Evolutionary conservation across 2,329 filamentous ascomycete genomes (phyloP).

Genomic region (Aureobasidium pullulans): DNA sequence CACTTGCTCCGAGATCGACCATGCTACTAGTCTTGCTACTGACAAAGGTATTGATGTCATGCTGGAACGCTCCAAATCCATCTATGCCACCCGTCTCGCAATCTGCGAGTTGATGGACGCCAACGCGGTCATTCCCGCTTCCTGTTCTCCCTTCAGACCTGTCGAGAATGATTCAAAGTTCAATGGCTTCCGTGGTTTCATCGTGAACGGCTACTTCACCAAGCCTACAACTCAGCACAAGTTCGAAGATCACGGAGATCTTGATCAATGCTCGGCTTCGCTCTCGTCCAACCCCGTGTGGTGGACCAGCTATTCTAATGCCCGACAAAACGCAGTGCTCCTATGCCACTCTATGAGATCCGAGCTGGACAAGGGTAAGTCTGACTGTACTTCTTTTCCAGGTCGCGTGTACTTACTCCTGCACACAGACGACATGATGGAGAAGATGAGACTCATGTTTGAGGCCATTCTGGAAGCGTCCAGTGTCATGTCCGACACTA

Average conservation of each 20-base stretch:
- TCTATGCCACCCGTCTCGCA: conserved; percentile 56
- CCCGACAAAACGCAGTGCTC: conserved; percentile 51
- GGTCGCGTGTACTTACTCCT: neutral
- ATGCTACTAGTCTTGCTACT: conserved; percentile 19
- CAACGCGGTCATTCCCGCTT: conserved; percentile 38
- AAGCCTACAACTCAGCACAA: conserved; percentile 15
- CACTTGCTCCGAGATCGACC: conserved; percentile 46
- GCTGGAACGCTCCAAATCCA: conserved; percentile 43
- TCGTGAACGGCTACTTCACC: conserved; percentile 11
- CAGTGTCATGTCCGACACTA: neutral
- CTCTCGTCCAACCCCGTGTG: conserved; percentile 49
- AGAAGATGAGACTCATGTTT: conserved; percentile 5
- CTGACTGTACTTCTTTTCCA: neutral
- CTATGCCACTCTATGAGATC: conserved; percentile 56
- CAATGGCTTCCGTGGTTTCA: conserved; percentile 22
- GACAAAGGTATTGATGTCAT: conserved; percentile 24
- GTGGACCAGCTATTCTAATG: conserved; percentile 60
- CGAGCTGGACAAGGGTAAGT: conserved; percentile 48
- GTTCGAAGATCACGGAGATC: conserved; percentile 26
- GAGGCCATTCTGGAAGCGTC: conserved; percentile 2
- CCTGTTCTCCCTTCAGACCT: conserved; percentile 45
- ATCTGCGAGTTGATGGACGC: conserved; percentile 55
- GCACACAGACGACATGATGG: neutral
- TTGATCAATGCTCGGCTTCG: conserved; percentile 47
- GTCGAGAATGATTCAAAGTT: conserved; percentile 28